Conservation (phyloP, 2,329 filamentous ascomycete genomes). For the Trichoderma sp. region DNA sequence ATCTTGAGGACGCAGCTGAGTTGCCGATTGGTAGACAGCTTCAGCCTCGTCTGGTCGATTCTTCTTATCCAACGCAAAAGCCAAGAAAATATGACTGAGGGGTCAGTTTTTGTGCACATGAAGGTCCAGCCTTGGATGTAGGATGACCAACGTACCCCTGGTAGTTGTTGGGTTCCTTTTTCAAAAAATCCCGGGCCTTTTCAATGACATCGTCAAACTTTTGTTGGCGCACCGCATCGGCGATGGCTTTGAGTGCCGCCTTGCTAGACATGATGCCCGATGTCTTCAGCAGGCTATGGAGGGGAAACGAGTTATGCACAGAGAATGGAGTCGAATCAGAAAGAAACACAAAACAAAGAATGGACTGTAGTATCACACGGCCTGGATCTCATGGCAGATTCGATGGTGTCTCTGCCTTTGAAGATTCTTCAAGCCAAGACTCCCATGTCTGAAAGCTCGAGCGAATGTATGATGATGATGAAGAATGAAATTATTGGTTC, state of each 20-base stretch:
- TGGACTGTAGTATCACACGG: background rate
- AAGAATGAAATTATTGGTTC: background rate
- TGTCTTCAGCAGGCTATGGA: background rate
- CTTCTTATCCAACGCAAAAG: slow-evolving; percentile 78
- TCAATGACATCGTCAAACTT: slow-evolving; percentile 74
- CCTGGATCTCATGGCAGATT: background rate
- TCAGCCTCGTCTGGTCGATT: slow-evolving; percentile 71
- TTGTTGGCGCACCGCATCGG: slow-evolving; percentile 71
- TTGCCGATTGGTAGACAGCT: slow-evolving; percentile 70
- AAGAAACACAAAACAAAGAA: background rate
- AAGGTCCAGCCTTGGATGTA: background rate
- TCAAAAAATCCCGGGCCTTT: slow-evolving; percentile 67
- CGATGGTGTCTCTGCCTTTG: background rate
- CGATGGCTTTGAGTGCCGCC: slow-evolving; percentile 76
- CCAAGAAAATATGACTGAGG: slow-evolving; percentile 75
- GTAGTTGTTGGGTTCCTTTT: slow-evolving; percentile 74
- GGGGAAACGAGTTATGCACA: background rate
- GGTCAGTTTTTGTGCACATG: slow-evolving; percentile 20
- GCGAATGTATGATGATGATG: background rate
- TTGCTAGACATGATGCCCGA: slow-evolving; percentile 50
- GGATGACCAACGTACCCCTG: slow-evolving; percentile 57
- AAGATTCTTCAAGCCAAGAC: background rate
- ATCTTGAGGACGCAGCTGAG: slow-evolving; percentile 69
- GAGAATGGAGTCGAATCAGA: background rate
- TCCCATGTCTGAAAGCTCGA: background rate